Conservation (phyloP, 1,284 basidiomycete genomes). For the Flammula alnicola region DNA sequence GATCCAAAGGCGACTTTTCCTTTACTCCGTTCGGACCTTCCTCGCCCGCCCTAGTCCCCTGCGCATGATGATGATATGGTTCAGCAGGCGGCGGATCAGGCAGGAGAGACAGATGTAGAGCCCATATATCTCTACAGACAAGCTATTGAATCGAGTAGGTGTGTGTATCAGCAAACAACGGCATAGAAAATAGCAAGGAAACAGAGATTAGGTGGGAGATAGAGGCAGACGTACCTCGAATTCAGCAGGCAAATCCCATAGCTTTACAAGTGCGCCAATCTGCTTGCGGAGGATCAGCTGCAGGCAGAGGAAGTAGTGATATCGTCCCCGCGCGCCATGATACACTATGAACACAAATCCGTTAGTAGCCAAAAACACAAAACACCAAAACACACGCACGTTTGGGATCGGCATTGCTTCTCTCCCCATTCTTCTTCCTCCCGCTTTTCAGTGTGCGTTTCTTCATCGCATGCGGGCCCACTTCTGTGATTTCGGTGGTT, state of each 20-base stretch:
- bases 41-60: slow-evolving; percentile 33
- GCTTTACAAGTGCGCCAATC: slow-evolving; percentile 57
- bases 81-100: slow-evolving; percentile 64
- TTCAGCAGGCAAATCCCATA: slow-evolving; percentile 78
- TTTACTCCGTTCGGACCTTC: slow-evolving; percentile 7
- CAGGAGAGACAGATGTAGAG: slow-evolving; percentile 70
- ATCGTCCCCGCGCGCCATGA: slow-evolving; percentile 76
- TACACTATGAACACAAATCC: slow-evolving; percentile 60
- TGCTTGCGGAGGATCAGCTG: slow-evolving; percentile 83
- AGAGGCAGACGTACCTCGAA: slow-evolving; percentile 69
- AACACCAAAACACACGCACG: slow-evolving; percentile 41
- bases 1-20: background rate
- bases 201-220: slow-evolving; percentile 3
- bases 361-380: background rate
- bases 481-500: slow-evolving; percentile 60
- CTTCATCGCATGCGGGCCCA: slow-evolving; percentile 60
- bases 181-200: background rate
- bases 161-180: background rate
- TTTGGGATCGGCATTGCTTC: slow-evolving; percentile 58
- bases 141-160: slow-evolving; percentile 44
- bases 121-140: slow-evolving; percentile 83
- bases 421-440: slow-evolving; percentile 51
- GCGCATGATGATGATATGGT: slow-evolving; percentile 52
- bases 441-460: slow-evolving; percentile 65
- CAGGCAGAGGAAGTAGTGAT: slow-evolving; percentile 80